Evolutionary conservation across 2,329 filamentous ascomycete genomes (phyloP), one percentile per base, ranked within the genome.

Genomic region (Sclerotiophoma versabilis): DNA sequence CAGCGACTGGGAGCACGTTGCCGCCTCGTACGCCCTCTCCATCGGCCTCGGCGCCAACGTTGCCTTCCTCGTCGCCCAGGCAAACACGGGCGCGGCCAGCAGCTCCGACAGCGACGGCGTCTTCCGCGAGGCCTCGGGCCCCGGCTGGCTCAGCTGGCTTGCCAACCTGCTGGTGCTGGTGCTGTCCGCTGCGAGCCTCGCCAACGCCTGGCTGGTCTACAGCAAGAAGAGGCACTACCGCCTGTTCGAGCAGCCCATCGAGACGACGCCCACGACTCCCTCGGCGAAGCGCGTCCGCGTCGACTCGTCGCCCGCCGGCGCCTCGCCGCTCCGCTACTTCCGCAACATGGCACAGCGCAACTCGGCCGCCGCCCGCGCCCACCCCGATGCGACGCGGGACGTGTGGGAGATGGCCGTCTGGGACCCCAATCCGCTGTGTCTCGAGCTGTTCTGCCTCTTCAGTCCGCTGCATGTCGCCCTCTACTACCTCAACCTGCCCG

Each of bases 321-420:
- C 89, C 0, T 95, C 93, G 1, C 93, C 95, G 1, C 71, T 98
- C 32, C 86, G 87, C 48, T 88, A 91, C 52, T 75, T 98, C 30
- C 84, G 87, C 23, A 86, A 83, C 59, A 77, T 96, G 27, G 82
- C 86, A 2, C 78, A 70, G 12, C 63, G 84, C 22, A 86, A 88
- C 29, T 88, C 86, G 19, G 91, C 92, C n/a, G 87, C 93, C 61
- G 87, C 90, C 22, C 86, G 92, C 70, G 89, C 92, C 23, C 90
- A 97, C 75, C 91, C 93, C 0, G 89, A 95, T 70, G 86, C 87
- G 51, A 84, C 84, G 22, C 84, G 88, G 10, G 93, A 99, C 74
- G 95, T 99, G 9, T 99, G 95, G 95, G 93, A 99, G 75, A 78
- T 99, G 43, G 85, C 89, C 1, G 83, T 98, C 6, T 99, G 95